Percentiles rank a stretch among this genome's conserved stretches.
phyloP scores from a whole-genome alignment of 148 eudicot species.

The Rhododendron vialii region DNA sequence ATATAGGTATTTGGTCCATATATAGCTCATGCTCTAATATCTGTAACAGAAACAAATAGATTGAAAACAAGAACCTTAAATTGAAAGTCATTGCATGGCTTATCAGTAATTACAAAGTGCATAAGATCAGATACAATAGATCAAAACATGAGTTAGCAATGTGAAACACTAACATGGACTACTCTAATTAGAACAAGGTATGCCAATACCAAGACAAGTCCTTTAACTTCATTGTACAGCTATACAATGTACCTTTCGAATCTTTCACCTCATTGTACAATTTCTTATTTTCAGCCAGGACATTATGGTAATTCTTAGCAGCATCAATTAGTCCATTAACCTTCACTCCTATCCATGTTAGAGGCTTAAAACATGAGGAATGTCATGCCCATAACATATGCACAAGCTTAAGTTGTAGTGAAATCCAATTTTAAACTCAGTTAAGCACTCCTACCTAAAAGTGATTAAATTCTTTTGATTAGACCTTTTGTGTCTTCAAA shows the following conservation, averaged over 20 bases:
- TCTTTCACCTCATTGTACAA: slow-evolving; percentile 93
- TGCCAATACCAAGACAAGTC: too few relatives aligned
- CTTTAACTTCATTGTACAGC: too few relatives aligned
- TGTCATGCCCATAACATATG: slow-evolving; percentile 10
- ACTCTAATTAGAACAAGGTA: too few relatives aligned
- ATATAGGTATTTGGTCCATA: too few relatives aligned
- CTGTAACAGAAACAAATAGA: too few relatives aligned
- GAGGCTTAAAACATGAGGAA: slow-evolving; percentile 6
- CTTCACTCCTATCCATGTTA: slow-evolving; percentile 45
- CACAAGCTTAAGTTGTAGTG: neutral
- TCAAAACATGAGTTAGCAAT: too few relatives aligned
- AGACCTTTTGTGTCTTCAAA: slow-evolving; percentile 39
- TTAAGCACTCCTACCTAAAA: slow-evolving; percentile 43
- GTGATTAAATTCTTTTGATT: slow-evolving; percentile 55
- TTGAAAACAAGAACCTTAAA: too few relatives aligned
- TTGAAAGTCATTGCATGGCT: too few relatives aligned
- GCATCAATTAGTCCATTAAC: slow-evolving; percentile 68
- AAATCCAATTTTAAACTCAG: slow-evolving; percentile 2
- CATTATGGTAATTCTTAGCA: slow-evolving; percentile 72
- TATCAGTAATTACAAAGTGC: too few relatives aligned
- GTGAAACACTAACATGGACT: too few relatives aligned
- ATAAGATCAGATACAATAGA: too few relatives aligned
- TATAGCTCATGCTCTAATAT: too few relatives aligned
- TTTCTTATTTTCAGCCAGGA: slow-evolving; percentile 77
- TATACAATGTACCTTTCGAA: slow-evolving; percentile 59